Conservation (phyloP, 2,329 filamentous ascomycete species). For the Tolypocladium tundrense region DNA sequence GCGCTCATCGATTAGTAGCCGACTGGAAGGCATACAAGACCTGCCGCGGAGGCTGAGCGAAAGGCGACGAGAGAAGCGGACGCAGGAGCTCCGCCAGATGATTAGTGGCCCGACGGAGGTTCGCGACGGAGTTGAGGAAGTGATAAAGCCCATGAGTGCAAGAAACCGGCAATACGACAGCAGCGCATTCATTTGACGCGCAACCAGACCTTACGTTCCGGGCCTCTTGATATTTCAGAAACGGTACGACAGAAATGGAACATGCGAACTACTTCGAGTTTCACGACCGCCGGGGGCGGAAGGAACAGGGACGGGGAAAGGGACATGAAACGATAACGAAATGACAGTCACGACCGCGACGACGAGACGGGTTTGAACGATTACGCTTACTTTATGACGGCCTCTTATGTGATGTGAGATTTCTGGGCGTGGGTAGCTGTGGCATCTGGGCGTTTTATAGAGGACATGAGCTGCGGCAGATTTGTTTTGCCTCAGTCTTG, state of each 20-base stretch:
- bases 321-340: neutral
- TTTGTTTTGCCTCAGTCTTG: neutral
- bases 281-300: neutral
- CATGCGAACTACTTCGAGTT: neutral
- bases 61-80: constrained; percentile 46
- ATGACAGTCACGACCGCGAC: constrained; percentile 4
- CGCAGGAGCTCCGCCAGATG: constrained; percentile 45
- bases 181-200: neutral
- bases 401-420: neutral
- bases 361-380: constrained; percentile 4
- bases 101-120: constrained; percentile 51
- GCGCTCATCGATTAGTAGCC: constrained; percentile 33
- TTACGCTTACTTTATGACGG: constrained; percentile 1
- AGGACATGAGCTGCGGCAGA: neutral
- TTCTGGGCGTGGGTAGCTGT: neutral
- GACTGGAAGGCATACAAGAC: constrained; percentile 41
- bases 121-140: constrained; percentile 46
- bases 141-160: constrained; percentile 33
- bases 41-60: constrained; percentile 48
- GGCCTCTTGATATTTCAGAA: neutral
- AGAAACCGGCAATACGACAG: constrained; percentile 1
- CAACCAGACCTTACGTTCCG: neutral
- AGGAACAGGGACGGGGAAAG: no score
- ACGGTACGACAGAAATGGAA: neutral
- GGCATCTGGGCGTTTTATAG: neutral